A percentile compares a stretch with the other conserved stretches of the same genome.
Evolutionary conservation across 768 basidiomycete species (phyloP).

Genomic region (Daedalea quercina): DNA sequence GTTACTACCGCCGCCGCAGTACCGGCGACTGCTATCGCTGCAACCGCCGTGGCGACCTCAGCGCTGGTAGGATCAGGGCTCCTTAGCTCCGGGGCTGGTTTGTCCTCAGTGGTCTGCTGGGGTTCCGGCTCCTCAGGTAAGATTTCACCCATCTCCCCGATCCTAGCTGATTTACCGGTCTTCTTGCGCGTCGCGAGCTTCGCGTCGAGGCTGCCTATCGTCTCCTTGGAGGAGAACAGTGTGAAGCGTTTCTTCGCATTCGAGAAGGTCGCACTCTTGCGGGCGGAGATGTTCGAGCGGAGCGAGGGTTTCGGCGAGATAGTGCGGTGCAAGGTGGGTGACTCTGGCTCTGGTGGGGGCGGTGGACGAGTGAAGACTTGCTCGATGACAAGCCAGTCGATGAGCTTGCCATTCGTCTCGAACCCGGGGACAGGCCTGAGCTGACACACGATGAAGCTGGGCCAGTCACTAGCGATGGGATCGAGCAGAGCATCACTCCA

Average conservation of each 20-base stretch:
- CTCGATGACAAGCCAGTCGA: constrained; percentile 68
- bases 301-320: constrained; percentile 25
- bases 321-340: constrained; percentile 17
- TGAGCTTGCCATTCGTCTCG: constrained; percentile 28
- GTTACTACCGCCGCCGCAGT: constrained; percentile 9
- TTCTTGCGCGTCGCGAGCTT: constrained; percentile 17
- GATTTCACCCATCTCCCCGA: constrained; percentile 71
- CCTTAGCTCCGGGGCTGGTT: constrained; percentile 1
- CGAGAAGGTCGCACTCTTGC: constrained; percentile 35
- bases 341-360: constrained; percentile 23
- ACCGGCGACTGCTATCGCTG: constrained; percentile 1
- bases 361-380: constrained; percentile 42
- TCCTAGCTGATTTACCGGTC: constrained; percentile 26
- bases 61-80: not conserved
- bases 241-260: constrained; percentile 58
- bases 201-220: constrained; percentile 11
- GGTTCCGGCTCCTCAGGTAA: constrained; percentile 43
- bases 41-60: not conserved
- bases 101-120: constrained; percentile 7
- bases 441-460: constrained; percentile 63
- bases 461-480: constrained; percentile 59
- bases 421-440: constrained; percentile 36
- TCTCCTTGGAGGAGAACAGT: constrained; percentile 36
- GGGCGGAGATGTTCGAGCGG: constrained; percentile 18
- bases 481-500: constrained; percentile 74